Percentiles rank a stretch among this genome's conserved stretches.
Evolutionary conservation across 2,329 filamentous ascomycete species (phyloP).

Genomic region (Nigrograna mackinnonii): DNA sequence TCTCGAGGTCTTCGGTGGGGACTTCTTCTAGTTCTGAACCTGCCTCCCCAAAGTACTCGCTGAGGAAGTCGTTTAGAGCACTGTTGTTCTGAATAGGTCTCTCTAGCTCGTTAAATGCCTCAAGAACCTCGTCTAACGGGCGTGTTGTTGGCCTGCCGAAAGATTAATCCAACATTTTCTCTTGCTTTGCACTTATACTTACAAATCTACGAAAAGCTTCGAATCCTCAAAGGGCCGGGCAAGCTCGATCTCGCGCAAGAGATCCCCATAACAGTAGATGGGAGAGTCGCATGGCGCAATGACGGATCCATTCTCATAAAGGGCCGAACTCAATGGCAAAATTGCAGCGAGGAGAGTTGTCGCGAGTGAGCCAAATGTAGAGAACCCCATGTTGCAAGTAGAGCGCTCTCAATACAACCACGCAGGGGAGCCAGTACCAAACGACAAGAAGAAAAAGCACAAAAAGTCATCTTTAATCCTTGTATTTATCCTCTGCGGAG

Average conservation of each 20-base stretch:
- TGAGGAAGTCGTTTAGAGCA: constrained; percentile 64
- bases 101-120: constrained; percentile 61
- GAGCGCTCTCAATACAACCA: no score
- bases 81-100: constrained; percentile 67
- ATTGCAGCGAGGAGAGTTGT: not conserved
- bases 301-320: constrained; percentile 64
- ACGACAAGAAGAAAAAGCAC: no score
- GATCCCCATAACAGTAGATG: constrained; percentile 68
- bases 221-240: constrained; percentile 68
- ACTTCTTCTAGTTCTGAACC: constrained; percentile 65
- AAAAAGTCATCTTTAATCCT: no score
- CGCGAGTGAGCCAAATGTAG: no score
- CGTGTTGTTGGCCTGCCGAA: constrained; percentile 60
- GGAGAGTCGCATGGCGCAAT: constrained; percentile 69
- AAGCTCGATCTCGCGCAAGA: constrained; percentile 65
- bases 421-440: no score
- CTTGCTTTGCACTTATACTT: constrained; percentile 6
- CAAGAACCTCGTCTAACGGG: constrained; percentile 63
- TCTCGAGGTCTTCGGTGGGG: constrained; percentile 54
- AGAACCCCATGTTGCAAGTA: no score
- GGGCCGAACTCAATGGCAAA: constrained; percentile 37
- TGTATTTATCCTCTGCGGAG: no score
- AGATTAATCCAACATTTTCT: constrained; percentile 1
- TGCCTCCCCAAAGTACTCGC: constrained; percentile 65
- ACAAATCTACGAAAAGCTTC: constrained; percentile 69